phyloP scores from a whole-genome alignment of 129 eudicot genomes.

The Chrysanthemum seticuspe region DNA sequence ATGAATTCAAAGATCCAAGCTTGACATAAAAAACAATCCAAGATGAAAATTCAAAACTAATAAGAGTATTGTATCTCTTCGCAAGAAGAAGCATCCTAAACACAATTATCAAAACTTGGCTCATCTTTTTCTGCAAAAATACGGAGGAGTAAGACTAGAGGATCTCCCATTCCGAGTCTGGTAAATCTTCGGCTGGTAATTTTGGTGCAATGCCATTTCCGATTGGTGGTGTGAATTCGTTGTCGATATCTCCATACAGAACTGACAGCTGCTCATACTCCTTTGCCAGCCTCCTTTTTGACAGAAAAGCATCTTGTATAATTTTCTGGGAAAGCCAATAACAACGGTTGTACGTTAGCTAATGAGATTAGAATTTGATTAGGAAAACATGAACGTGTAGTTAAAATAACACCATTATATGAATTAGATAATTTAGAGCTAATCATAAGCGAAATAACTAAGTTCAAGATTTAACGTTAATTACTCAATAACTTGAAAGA shows the following conservation, averaged over 20 bases:
- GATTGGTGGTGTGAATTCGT: conserved; percentile 24
- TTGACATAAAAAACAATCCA: background rate
- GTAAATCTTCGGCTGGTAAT: conserved; percentile 19
- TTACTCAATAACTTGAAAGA: background rate
- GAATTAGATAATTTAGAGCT: background rate
- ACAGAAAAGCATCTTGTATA: conserved; percentile 51
- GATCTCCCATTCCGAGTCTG: conserved; percentile 63
- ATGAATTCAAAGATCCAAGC: background rate
- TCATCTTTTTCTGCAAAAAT: conserved; percentile 31
- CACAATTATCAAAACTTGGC: conserved; percentile 27
- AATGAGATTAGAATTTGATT: too few species aligned
- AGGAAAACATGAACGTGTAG: background rate
- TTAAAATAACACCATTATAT: background rate
- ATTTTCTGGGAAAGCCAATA: conserved; percentile 43
- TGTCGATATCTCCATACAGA: conserved; percentile 51
- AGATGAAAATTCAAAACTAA: conserved; percentile 9
- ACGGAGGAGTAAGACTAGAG: conserved; percentile 25
- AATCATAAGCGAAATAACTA: background rate
- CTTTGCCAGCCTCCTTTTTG: conserved; percentile 52
- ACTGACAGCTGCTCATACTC: conserved; percentile 60
- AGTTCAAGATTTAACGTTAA: background rate
- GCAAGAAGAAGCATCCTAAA: conserved; percentile 14
- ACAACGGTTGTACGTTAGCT: conserved; percentile 1
- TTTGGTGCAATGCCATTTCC: conserved; percentile 6
- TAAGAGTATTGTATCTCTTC: background rate